Conservation (phyloP, 495 filamentous ascomycete genomes). For the Copromyces sp. region DNA sequence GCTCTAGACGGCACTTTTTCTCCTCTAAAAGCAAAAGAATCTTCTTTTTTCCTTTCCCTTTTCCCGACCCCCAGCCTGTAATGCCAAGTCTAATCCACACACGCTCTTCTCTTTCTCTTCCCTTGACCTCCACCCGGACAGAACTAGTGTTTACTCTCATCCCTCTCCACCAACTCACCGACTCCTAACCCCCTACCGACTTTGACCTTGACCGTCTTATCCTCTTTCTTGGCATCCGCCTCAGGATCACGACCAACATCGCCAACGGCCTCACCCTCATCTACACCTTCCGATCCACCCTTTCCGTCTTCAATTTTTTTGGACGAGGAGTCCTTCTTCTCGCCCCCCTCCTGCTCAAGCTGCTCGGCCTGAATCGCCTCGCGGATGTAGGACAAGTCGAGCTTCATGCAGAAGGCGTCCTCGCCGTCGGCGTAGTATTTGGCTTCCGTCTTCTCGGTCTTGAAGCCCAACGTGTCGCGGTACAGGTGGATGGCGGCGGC, state of each 20-base stretch:
- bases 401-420: constrained; percentile 89
- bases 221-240: constrained; percentile 19
- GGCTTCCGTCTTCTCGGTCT: constrained; percentile 76
- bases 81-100: not conserved
- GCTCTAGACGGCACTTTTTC: too few species aligned
- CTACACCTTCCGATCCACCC: constrained; percentile 12
- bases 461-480: constrained; percentile 85
- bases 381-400: constrained; percentile 60
- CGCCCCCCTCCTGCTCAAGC: constrained; percentile 23
- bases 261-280: constrained; percentile 37
- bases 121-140: not conserved
- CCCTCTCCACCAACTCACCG: constrained; percentile 74
- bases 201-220: constrained; percentile 52
- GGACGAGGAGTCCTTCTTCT: constrained; percentile 20
- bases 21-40: too few species aligned
- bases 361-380: constrained; percentile 34
- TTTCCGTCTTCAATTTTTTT: constrained; percentile 10
- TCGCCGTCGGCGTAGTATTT: constrained; percentile 99
- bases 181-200: constrained; percentile 73
- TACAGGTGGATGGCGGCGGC: constrained; percentile 83
- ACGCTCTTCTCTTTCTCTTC: not conserved
- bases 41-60: too few species aligned
- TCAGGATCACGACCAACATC: constrained; percentile 33
- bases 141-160: constrained; percentile 44
- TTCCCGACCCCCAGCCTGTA: too few species aligned